Conservation (phyloP, 352 stramenopile species). For the Phytophthora sp. region DNA sequence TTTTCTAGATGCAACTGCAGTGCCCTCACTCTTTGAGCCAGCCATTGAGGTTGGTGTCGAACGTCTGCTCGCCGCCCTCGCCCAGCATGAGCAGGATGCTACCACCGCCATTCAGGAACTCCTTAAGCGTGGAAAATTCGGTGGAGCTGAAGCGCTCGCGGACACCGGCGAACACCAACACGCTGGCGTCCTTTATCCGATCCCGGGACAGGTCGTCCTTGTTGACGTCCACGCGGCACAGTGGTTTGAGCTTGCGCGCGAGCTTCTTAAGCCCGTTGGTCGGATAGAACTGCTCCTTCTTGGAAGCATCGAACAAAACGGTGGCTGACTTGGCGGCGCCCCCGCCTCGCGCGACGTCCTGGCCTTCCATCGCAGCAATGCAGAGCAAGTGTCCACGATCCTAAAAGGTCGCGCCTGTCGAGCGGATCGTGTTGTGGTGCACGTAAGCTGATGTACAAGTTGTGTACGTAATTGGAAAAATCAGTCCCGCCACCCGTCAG, state of each 20-base stretch:
- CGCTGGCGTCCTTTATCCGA: constrained; percentile 84
- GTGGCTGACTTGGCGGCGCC: constrained; percentile 31
- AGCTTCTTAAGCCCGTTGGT: constrained; percentile 94
- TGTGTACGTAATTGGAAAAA: neutral
- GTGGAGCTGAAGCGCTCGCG: constrained; percentile 90
- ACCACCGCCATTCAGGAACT: constrained; percentile 89
- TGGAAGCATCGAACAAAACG: constrained; percentile 93
- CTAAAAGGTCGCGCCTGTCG: constrained; percentile 33
- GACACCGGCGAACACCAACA: constrained; percentile 92
- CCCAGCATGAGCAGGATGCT: constrained; percentile 91
- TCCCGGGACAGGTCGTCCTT: constrained; percentile 93
- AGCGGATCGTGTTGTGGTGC: neutral
- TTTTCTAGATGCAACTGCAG: neutral
- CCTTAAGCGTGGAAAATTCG: constrained; percentile 88
- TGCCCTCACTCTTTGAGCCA: constrained; percentile 90
- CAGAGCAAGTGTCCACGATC: constrained; percentile 29
- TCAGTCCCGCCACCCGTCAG: constrained; percentile 33
- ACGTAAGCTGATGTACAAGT: neutral
- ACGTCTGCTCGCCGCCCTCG: constrained; percentile 91
- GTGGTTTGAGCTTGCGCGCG: constrained; percentile 87
- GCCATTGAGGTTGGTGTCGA: constrained; percentile 95
- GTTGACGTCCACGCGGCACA: constrained; percentile 93
- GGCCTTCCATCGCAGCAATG: constrained; percentile 30
- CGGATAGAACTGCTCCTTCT: constrained; percentile 93
- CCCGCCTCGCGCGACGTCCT: constrained; percentile 23